These are phyloP conservation scores for Epichloe scottii DNA, from an alignment of 2,329 filamentous ascomycete genomes.

Conservation along the genomic window DNA sequence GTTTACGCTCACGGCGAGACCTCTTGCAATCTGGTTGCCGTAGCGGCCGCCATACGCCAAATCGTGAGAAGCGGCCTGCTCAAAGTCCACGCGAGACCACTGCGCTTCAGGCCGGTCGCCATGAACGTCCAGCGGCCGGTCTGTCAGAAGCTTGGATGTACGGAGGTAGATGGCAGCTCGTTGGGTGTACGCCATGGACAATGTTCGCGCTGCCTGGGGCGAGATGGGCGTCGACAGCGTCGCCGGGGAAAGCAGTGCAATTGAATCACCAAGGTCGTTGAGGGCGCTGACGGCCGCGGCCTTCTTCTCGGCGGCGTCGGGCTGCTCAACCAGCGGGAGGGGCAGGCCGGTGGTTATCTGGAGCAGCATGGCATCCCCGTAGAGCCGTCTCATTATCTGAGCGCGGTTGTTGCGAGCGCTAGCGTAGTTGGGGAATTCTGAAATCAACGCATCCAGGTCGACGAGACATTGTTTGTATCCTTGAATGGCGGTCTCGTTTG, in stretches of 20 bases:
- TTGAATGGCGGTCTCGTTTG: constrained; percentile 23
- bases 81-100: constrained; percentile 45
- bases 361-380: constrained; percentile 47
- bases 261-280: constrained; percentile 43
- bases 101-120: constrained; percentile 28
- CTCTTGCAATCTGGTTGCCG: constrained; percentile 53
- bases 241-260: constrained; percentile 44
- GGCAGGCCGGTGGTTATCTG: constrained; percentile 22
- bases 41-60: constrained; percentile 53
- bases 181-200: constrained; percentile 62
- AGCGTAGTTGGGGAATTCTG: constrained; percentile 50
- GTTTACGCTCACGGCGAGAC: constrained; percentile 51
- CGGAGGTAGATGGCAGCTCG: constrained; percentile 51
- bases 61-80: constrained; percentile 49
- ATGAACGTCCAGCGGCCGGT: constrained; percentile 26
- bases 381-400: constrained; percentile 49
- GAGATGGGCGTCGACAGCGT: constrained; percentile 43
- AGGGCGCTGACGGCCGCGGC: constrained; percentile 30
- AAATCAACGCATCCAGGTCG: constrained; percentile 42
- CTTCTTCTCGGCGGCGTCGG: constrained; percentile 24
- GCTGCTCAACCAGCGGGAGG: constrained; percentile 29
- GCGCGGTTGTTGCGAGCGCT: constrained; percentile 65
- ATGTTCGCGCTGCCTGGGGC: constrained; percentile 48
- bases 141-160: constrained; percentile 37
- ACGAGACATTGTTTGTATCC: constrained; percentile 36